Conservation (phyloP, 2,329 filamentous ascomycete species). For the Aspergillus ruber region DNA sequence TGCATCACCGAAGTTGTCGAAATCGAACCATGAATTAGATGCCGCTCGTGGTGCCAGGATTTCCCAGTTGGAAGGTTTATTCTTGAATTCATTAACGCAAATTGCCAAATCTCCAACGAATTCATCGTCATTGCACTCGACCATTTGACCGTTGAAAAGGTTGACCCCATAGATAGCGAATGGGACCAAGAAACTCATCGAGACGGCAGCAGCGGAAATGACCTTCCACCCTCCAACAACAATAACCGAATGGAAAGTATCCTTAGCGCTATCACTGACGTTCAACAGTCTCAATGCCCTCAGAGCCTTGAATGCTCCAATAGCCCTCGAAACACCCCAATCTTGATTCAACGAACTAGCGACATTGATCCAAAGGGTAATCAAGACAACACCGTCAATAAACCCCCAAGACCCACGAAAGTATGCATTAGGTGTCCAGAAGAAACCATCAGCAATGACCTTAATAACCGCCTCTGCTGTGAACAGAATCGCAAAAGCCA, state of each 20-base stretch:
- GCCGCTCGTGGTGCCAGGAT: constrained; percentile 77
- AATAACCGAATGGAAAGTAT: constrained; percentile 95
- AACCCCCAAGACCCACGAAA: constrained; percentile 95
- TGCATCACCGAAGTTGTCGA: constrained; percentile 89
- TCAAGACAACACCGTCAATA: constrained; percentile 83
- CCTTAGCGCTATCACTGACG: constrained; percentile 87
- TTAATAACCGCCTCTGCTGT: constrained; percentile 83
- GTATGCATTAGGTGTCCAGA: constrained; percentile 96
- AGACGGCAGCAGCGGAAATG: constrained; percentile 85
- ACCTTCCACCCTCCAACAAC: constrained; percentile 93
- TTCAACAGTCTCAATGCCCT: constrained; percentile 87
- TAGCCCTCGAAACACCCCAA: constrained; percentile 77
- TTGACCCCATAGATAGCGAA: constrained; percentile 96
- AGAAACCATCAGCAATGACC: constrained; percentile 86
- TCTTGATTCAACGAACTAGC: constrained; percentile 73
- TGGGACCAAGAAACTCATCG: constrained; percentile 84
- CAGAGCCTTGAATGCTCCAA: constrained; percentile 94
- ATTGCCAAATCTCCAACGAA: constrained; percentile 53
- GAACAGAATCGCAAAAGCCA: constrained; percentile 83
- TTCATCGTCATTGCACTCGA: constrained; percentile 68
- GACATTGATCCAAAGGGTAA: constrained; percentile 95
- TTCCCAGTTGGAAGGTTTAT: constrained; percentile 73
- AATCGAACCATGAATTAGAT: constrained; percentile 77
- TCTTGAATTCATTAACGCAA: constrained; percentile 79
- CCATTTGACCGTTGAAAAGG: constrained; percentile 77